Conservation (phyloP, 495 filamentous ascomycete genomes). For the Evansstolkia leycettana region DNA sequence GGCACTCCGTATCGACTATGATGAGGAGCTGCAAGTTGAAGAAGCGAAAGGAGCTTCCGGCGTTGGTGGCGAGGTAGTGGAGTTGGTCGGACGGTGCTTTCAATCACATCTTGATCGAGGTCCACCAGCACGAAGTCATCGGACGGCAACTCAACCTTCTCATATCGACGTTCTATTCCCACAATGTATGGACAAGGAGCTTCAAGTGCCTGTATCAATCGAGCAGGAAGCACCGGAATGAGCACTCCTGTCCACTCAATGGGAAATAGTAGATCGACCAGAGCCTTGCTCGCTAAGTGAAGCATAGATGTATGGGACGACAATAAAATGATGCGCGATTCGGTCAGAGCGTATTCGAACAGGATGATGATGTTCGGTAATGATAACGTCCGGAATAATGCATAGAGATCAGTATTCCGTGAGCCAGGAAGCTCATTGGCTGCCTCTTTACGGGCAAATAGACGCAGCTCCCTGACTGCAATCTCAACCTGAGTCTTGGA, state of each 20-base stretch:
- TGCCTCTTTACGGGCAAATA: slow-evolving; percentile 90
- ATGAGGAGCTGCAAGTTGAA: slow-evolving; percentile 85
- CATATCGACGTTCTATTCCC: slow-evolving; percentile 87
- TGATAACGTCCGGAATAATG: slow-evolving; percentile 77
- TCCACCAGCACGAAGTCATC: slow-evolving; percentile 95
- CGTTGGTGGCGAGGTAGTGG: slow-evolving; percentile 80
- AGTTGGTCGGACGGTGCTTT: slow-evolving; percentile 60
- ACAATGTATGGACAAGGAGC: slow-evolving; percentile 96
- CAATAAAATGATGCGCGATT: slow-evolving; percentile 90
- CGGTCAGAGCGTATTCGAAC: slow-evolving; percentile 85
- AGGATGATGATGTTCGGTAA: slow-evolving; percentile 85
- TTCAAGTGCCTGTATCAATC: slow-evolving; percentile 78
- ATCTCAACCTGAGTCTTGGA: slow-evolving; percentile 96
- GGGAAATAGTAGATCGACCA: slow-evolving; percentile 78
- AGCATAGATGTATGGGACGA: slow-evolving; percentile 96
- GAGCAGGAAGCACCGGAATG: slow-evolving; percentile 81
- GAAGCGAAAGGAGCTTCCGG: slow-evolving; percentile 73
- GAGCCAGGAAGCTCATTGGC: slow-evolving; percentile 88
- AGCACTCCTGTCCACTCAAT: slow-evolving; percentile 86
- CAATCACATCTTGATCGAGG: slow-evolving; percentile 78
- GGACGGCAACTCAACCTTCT: slow-evolving; percentile 82
- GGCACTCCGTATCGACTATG: slow-evolving; percentile 78
- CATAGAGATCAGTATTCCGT: slow-evolving; percentile 85
- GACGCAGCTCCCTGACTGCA: slow-evolving; percentile 73
- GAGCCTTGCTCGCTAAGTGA: slow-evolving; percentile 73